Conservation (phyloP, 257 asterid species). For the Striga asiatica region DNA sequence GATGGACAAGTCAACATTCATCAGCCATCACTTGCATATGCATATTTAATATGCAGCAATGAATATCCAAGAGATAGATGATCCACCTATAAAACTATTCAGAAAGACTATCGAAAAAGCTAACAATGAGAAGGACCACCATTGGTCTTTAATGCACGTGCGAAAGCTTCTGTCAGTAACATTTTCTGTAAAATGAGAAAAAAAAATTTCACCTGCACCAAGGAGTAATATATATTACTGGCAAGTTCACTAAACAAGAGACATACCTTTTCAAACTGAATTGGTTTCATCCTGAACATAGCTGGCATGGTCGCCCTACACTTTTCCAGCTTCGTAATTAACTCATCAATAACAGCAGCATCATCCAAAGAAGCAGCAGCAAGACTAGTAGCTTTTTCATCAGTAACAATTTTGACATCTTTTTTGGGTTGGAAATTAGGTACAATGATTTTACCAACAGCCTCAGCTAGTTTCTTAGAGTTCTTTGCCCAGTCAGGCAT, state of each 20-base stretch:
- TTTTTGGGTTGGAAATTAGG: constrained; percentile 64
- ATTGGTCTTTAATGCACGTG: not conserved
- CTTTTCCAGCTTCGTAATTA: constrained; percentile 60
- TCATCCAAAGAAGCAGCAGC: constrained; percentile 75
- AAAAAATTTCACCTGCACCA: not conserved
- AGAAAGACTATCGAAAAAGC: not conserved
- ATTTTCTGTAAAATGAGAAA: not conserved
- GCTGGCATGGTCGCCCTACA: constrained; percentile 38
- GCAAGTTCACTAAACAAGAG: not conserved
- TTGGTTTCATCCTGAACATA: constrained; percentile 71
- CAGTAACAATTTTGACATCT: constrained; percentile 73
- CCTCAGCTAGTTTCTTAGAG: constrained; percentile 61
- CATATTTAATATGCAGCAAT: too few relatives aligned
- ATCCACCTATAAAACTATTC: not conserved
- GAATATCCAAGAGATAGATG: not conserved
- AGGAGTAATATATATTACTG: not conserved
- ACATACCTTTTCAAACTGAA: constrained; percentile 84
- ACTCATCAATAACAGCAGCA: constrained; percentile 56
- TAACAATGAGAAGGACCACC: not conserved
- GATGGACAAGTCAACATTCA: too few relatives aligned
- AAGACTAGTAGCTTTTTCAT: constrained; percentile 79
- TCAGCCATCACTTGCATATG: too few relatives aligned
- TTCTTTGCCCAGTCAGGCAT: constrained; percentile 78
- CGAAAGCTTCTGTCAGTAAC: not conserved
- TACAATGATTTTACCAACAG: constrained; percentile 44